A percentile compares a stretch with the other conserved stretches of the same genome.
Evolutionary conservation across 495 filamentous ascomycete genomes (phyloP).

Genomic region (Lasiosphaeriaceae sp.): DNA sequence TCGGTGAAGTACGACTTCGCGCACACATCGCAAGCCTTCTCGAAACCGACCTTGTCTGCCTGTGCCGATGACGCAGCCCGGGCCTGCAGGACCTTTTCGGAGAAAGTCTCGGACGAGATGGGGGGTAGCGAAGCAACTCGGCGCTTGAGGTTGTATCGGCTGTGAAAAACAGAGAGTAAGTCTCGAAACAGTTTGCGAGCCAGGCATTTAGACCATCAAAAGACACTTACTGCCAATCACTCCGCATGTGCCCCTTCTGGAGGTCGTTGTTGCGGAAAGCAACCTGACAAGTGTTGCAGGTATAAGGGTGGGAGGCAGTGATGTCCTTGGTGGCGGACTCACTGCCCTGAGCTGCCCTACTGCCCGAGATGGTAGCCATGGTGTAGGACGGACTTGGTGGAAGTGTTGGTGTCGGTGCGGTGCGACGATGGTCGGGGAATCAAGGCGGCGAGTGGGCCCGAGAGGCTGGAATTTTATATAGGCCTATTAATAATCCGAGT

Average conservation of each 20-base stretch:
- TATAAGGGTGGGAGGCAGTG: constrained; percentile 73
- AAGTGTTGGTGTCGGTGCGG: neutral
- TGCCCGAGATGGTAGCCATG: constrained; percentile 55
- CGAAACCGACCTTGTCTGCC: constrained; percentile 84
- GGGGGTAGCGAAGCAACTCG: constrained; percentile 89
- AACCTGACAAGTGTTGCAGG: constrained; percentile 96
- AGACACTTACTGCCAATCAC: constrained; percentile 89
- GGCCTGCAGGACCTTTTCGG: constrained; percentile 93
- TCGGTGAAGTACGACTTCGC: constrained; percentile 93
- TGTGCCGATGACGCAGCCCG: constrained; percentile 78
- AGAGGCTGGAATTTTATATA: neutral
- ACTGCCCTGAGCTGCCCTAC: constrained; percentile 30
- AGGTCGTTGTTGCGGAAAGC: constrained; percentile 90
- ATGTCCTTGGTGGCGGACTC: constrained; percentile 31
- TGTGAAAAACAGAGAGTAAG: constrained; percentile 31
- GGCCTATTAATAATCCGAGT: constrained; percentile 1
- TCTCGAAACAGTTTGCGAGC: neutral
- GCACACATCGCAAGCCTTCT: constrained; percentile 76
- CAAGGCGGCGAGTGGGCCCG: neutral
- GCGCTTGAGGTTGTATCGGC: constrained; percentile 95
- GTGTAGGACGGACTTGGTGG: constrained; percentile 8
- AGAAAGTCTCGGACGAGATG: constrained; percentile 87
- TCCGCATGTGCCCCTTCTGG: constrained; percentile 94
- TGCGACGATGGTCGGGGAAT: neutral
- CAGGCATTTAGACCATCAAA: neutral